phyloP scores from a whole-genome alignment of 2,329 filamentous ascomycete genomes.

The Herpotrichia juniperi region DNA sequence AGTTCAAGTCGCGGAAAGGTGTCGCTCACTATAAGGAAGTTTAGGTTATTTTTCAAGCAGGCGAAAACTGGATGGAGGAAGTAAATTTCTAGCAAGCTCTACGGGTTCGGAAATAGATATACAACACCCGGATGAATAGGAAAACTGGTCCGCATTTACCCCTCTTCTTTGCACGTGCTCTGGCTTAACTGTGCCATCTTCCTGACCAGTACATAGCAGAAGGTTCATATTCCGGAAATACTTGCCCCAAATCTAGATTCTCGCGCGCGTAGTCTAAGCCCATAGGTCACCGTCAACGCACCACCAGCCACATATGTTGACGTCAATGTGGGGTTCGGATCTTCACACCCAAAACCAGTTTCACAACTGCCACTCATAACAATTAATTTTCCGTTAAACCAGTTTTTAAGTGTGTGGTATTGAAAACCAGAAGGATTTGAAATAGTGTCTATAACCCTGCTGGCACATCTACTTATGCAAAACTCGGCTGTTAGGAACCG shows the following conservation, averaged over 20 bases:
- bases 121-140: not conserved
- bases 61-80: too few species aligned
- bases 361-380: not conserved
- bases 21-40: too few species aligned
- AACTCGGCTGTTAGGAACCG: slow-evolving; percentile 5
- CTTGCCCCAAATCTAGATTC: slow-evolving; percentile 5
- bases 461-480: too few species aligned
- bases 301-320: slow-evolving; percentile 2
- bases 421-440: too few species aligned
- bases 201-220: too few species aligned
- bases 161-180: not conserved
- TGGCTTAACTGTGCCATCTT: too few species aligned
- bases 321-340: slow-evolving; percentile 1
- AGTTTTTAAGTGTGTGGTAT: too few species aligned
- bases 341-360: slow-evolving; percentile 1
- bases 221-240: slow-evolving; percentile 11
- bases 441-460: too few species aligned
- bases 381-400: too few species aligned
- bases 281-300: slow-evolving; percentile 1
- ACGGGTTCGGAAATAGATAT: not conserved
- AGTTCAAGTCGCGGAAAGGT: too few species aligned
- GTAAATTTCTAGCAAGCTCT: not conserved
- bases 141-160: too few species aligned
- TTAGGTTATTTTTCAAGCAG: too few species aligned
- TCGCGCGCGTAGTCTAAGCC: not conserved